A percentile compares a stretch with the other conserved stretches of the same genome.
Evolutionary conservation across 495 filamentous ascomycete species (phyloP).

Genomic region (Annulohypoxylon stygium): DNA sequence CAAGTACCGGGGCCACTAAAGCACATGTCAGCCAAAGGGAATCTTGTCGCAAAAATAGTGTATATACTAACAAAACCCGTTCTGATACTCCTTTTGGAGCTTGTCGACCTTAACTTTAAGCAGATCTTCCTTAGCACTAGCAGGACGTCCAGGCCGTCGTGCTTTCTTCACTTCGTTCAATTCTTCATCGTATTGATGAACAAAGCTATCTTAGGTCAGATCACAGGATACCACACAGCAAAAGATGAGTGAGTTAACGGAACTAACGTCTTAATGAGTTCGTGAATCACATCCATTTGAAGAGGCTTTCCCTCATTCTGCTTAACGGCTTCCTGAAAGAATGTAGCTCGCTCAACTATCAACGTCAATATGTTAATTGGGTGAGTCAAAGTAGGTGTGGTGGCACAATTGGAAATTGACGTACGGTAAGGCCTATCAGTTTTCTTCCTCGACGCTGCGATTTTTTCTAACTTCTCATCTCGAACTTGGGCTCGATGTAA

Average conservation of each 20-base stretch:
- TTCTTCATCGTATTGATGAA: conserved; percentile 83
- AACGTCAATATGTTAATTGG: conserved; percentile 21
- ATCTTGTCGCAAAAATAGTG: too few species aligned
- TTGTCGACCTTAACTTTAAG: conserved; percentile 75
- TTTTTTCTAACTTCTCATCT: conserved; percentile 79
- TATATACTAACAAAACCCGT: conserved; percentile 77
- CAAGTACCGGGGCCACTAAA: conserved; percentile 67
- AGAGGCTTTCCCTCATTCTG: conserved; percentile 68
- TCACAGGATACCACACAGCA: background rate
- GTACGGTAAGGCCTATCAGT: conserved; percentile 76
- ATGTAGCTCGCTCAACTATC: conserved; percentile 77
- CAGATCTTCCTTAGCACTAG: conserved; percentile 80
- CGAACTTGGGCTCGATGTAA: conserved; percentile 79
- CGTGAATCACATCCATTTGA: conserved; percentile 68
- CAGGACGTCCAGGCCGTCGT: conserved; percentile 83
- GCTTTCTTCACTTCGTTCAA: conserved; percentile 77
- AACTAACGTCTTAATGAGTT: conserved; percentile 72
- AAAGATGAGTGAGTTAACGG: background rate
- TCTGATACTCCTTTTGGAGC: conserved; percentile 84
- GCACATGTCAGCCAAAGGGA: conserved; percentile 31
- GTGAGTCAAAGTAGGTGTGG: conserved; percentile 8
- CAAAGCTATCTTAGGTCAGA: conserved; percentile 65
- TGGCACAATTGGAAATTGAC: conserved; percentile 40
- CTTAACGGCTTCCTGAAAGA: conserved; percentile 73
- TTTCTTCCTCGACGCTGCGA: conserved; percentile 72